A percentile compares a stretch with the other conserved stretches of the same genome.
Evolutionary conservation across 225 moss, liverwort and hornwort genomes (phyloP).

Genomic region (Climacium dendroides): DNA sequence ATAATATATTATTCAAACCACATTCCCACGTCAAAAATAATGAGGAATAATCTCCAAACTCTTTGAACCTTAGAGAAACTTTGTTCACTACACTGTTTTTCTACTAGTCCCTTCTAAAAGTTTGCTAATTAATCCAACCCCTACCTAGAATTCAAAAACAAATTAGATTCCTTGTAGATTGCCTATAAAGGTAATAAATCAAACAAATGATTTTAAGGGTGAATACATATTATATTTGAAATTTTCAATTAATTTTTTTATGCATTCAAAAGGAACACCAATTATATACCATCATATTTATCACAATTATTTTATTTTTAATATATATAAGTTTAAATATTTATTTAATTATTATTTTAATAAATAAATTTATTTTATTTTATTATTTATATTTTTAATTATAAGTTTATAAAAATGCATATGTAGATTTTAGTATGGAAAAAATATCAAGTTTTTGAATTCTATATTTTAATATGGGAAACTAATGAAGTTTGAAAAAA

Average conservation of each 20-base stretch:
- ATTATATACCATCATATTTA: neutral
- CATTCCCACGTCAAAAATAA: fast-evolving
- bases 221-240: neutral
- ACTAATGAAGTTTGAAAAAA: neutral
- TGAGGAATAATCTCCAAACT: neutral
- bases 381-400: neutral
- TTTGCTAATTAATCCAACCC: neutral
- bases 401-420: neutral
- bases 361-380: neutral
- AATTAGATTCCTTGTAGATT: neutral
- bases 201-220: neutral
- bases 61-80: neutral
- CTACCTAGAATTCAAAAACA: neutral
- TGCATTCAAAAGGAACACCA: neutral
- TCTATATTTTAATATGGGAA: neutral
- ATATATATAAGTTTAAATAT: neutral
- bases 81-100: fast-evolving
- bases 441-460: neutral
- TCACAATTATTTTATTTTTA: neutral
- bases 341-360: neutral
- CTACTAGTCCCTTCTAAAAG: no score
- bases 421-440: fast-evolving
- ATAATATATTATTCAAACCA: neutral
- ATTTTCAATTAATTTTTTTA: neutral
- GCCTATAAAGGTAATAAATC: fast-evolving